Evolutionary conservation across 1,284 basidiomycete species (phyloP).

Genomic region (Vanrija sp.): DNA sequence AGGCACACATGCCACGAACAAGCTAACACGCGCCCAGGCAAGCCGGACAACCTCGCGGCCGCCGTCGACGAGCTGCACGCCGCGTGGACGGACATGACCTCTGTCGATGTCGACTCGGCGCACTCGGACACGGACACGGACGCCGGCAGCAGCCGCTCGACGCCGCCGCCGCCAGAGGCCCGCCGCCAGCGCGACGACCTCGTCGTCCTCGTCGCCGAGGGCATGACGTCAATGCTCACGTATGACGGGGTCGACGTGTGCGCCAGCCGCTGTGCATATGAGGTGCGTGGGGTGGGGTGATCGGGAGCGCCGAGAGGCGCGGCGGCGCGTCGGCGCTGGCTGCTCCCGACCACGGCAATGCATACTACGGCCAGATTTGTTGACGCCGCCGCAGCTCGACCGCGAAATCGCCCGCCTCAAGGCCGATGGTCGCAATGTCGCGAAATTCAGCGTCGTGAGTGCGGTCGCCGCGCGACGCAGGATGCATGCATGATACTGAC

Average conservation of each 20-base stretch:
- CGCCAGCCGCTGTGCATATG: slow-evolving; percentile 43
- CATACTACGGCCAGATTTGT: neutral
- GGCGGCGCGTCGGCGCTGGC: no score
- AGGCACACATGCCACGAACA: neutral
- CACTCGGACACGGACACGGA: neutral
- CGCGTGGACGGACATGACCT: slow-evolving; percentile 16
- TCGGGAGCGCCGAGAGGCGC: neutral
- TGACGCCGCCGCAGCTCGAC: slow-evolving; percentile 28
- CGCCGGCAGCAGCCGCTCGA: neutral
- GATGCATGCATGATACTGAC: neutral
- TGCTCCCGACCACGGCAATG: neutral
- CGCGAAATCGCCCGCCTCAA: slow-evolving; percentile 33
- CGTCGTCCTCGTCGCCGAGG: slow-evolving; percentile 41
- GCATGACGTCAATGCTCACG: slow-evolving; percentile 41
- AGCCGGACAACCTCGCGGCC: slow-evolving; percentile 35
- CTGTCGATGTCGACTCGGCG: neutral
- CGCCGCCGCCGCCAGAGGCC: neutral
- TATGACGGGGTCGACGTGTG: slow-evolving; percentile 48
- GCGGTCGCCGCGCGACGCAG: neutral
- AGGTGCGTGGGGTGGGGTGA: slow-evolving; percentile 26
- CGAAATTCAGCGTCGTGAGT: slow-evolving; percentile 41
- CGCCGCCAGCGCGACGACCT: slow-evolving; percentile 21
- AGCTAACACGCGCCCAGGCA: slow-evolving; percentile 19
- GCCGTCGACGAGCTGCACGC: slow-evolving; percentile 35
- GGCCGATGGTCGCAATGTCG: slow-evolving; percentile 25